Evolutionary conservation across 345 rosid genomes (phyloP), one percentile per base, ranked within the genome.

Genomic region (Isatis tinctoria): DNA sequence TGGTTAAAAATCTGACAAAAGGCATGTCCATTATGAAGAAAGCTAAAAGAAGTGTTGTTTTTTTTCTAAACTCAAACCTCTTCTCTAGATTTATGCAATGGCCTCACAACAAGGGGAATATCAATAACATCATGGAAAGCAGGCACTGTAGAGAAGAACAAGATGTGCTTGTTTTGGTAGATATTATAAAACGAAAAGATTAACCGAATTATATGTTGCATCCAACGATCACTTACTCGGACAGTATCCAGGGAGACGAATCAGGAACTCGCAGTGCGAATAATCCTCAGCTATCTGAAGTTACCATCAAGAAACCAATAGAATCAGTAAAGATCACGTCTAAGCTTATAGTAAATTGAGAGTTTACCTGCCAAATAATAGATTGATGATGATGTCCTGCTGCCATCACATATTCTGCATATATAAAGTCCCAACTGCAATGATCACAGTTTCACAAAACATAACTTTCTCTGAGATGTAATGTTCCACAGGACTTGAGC

Each of bases 191-290:
- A 57, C 56, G 51, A 49, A 27, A 63, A 13, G 11, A 22, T 10
- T 11, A 58, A 35, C 14, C 6, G 51, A 5, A 6, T 24, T 47
- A 28, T n/a, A 4, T 66, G 45, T 66, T 61, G 33, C 35, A 8
- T 26, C 36, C 24, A 36, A 41, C 35, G 4, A 65, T 10, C 52
- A 80, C 96, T 77, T 84, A 93, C 98, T 93, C 72, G 98, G 98
- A 72, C 98, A 93, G 79, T 90, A 85, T 79, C 97, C 98, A 3
- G 98, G 98, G 6, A 93, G 89, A 60, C 97, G 98, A 77, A 93
- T 87, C 16, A 93, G 79, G 79, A 90, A 86, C 74, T 90, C 97
- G 63, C 93, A 88, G 54, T 87, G 90, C 32, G 97, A 93, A 78
- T 93, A 93, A 80, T 90, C 98, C 77, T 93, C 97, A 4, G 98